Evolutionary conservation across 192 early-diverging fungal species (phyloP).

Genomic region (Geranomyces michiganensis): DNA sequence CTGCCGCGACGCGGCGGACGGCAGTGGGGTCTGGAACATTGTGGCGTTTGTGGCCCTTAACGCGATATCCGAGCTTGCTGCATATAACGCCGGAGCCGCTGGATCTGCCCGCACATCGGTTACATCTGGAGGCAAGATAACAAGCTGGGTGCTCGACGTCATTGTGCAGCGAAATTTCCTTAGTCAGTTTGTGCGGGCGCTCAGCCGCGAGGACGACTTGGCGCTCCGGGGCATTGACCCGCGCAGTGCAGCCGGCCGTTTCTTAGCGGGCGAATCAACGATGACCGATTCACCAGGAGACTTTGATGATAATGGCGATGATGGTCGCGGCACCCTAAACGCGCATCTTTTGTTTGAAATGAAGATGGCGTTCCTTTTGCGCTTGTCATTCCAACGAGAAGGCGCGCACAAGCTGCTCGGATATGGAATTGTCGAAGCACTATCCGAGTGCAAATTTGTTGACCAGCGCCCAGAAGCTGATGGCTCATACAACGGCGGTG

Average conservation of each 20-base stretch:
- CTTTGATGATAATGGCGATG: background rate
- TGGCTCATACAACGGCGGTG: constrained; percentile 11
- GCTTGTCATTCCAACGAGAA: constrained; percentile 71
- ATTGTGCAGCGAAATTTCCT: constrained; percentile 54
- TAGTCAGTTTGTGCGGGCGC: constrained; percentile 45
- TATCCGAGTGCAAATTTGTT: constrained; percentile 73
- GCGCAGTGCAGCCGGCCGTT: background rate
- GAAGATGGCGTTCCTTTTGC: constrained; percentile 79
- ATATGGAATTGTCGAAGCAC: constrained; percentile 75
- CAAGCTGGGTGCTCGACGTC: constrained; percentile 39
- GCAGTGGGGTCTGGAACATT: constrained; percentile 78
- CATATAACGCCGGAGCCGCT: background rate
- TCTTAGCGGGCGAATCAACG: background rate
- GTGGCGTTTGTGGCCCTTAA: constrained; percentile 81
- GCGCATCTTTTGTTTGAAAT: constrained; percentile 72
- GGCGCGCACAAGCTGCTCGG: constrained; percentile 80
- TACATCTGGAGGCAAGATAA: constrained; percentile 16
- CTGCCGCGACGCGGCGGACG: constrained; percentile 82
- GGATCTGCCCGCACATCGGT: too few relatives aligned
- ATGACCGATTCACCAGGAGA: background rate
- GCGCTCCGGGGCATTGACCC: constrained; percentile 31
- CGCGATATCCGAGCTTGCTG: constrained; percentile 56
- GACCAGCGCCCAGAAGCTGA: constrained; percentile 66
- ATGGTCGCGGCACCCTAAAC: constrained; percentile 36
- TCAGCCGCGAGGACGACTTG: constrained; percentile 46